Evolutionary conservation across 78 protist genomes (phyloP).

Genomic region (Bodo saltans): DNA sequence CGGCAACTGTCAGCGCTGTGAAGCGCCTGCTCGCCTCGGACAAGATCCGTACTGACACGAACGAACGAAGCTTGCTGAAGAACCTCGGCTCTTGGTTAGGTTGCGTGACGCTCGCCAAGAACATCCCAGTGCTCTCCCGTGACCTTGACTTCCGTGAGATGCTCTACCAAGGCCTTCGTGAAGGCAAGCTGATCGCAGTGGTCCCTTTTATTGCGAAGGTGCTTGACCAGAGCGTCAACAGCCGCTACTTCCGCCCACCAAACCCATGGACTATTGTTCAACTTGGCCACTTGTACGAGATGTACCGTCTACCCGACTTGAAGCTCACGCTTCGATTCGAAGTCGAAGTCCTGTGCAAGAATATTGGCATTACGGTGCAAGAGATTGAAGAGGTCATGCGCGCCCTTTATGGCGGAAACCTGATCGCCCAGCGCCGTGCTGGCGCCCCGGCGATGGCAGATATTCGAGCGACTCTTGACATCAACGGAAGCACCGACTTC

Average conservation of each 20-base stretch:
- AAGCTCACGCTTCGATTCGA: constrained; percentile 88
- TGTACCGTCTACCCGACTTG: constrained; percentile 64
- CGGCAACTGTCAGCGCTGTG: constrained; percentile 1
- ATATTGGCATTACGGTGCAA: constrained; percentile 46
- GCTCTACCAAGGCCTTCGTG: constrained; percentile 71
- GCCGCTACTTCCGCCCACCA: constrained; percentile 81
- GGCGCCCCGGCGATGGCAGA: too few relatives aligned
- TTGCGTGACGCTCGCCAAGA: constrained; percentile 73
- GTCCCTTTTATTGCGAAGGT: constrained; percentile 91
- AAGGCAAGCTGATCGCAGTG: constrained; percentile 67
- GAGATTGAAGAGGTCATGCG: neutral
- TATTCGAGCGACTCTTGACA: too few relatives aligned
- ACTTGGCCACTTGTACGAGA: constrained; percentile 75
- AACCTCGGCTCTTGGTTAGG: constrained; percentile 96
- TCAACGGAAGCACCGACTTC: too few relatives aligned
- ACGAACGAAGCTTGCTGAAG: constrained; percentile 83
- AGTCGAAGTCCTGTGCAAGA: constrained; percentile 84
- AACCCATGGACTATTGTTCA: constrained; percentile 93
- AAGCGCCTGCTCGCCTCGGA: constrained; percentile 44
- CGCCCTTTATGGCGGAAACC: too few relatives aligned
- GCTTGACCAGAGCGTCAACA: constrained; percentile 50
- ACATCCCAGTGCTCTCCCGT: constrained; percentile 85
- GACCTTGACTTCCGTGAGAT: constrained; percentile 85
- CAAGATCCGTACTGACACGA: constrained; percentile 45
- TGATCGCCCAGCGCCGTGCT: too few relatives aligned